A percentile compares a stretch with the other conserved stretches of the same genome.
Conservation (phyloP, 768 basidiomycete species). For the Lyophyllum atratum region DNA sequence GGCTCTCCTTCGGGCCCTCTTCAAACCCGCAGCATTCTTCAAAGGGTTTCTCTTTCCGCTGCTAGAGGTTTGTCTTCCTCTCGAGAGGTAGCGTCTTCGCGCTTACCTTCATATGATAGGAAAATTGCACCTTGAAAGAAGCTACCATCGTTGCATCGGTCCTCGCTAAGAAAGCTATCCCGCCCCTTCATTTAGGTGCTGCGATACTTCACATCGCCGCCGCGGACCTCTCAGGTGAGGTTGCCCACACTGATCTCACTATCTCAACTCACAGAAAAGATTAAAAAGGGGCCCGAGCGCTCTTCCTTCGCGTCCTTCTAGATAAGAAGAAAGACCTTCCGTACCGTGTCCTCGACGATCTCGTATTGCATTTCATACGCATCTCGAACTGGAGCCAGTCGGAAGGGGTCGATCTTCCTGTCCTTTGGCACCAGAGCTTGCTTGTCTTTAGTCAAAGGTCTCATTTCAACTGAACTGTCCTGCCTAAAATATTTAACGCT, state of each 20-base stretch:
- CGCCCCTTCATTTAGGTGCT: neutral
- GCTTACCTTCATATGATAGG: neutral
- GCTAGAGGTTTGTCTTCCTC: neutral
- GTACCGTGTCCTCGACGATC: conserved; percentile 2
- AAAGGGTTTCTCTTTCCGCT: neutral
- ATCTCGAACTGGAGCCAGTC: neutral
- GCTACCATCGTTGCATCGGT: neutral
- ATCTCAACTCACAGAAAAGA: neutral
- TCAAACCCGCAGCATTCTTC: neutral
- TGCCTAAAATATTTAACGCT: no score
- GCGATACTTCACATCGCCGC: neutral
- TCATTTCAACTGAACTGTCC: neutral
- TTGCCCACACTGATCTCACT: neutral
- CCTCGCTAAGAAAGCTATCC: neutral
- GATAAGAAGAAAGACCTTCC: conserved; percentile 1
- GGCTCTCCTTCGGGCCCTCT: neutral
- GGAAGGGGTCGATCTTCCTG: neutral
- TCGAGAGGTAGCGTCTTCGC: neutral
- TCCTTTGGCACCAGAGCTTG: neutral
- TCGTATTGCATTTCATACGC: conserved; percentile 1
- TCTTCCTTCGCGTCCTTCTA: neutral
- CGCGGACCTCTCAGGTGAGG: neutral
- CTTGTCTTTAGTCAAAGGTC: neutral
- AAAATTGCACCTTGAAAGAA: neutral
- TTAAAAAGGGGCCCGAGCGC: neutral